Evolutionary conservation across 768 basidiomycete genomes (phyloP), one percentile per base, ranked within the genome.

Genomic region (Cystobasidium tubakii): DNA sequence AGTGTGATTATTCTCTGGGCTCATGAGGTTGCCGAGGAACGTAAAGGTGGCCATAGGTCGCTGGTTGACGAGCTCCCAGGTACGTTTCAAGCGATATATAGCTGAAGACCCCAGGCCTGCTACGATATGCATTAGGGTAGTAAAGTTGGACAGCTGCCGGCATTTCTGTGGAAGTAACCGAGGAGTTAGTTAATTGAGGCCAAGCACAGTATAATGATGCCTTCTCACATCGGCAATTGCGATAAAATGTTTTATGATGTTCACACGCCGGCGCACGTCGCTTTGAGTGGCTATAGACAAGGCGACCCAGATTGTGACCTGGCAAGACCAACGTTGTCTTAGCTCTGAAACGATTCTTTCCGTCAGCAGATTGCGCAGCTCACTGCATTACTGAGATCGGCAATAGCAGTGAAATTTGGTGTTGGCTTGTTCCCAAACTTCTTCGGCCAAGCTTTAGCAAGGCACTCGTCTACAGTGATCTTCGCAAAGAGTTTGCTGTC

Each of bases 231-330:
- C 92, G 42, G 96, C 95, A 50, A 95, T 85, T 75, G 85, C 85
- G 77, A 99, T 94, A 76, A 97, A 89, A 76, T 96, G 89, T 80
- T 94, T 97, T 66, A 99, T 86, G 57, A 89, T 82, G 17, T 82
- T 81, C 1, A 91, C 92, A 23, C 96, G 88, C 80, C 87, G 88
- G 77, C 89, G 88, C 1, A 90, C 88, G 78, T 95, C 92, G 67
- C 91, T 90, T 70, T 88, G 86, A 0, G 66, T 62, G 66, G 95
- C 85, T n/a, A 96, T 86, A 1, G 88, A 85, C 76, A 92, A 89
- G 1, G 90, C 89, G 13, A 96, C 92, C 92, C 92, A 96, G 77
- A 90, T 87, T 7, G 93, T 92, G 80, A 95, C 90, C 92, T 93
- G 76, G 19, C 10, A 50, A 50, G n/a, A n/a, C n/a, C n/a, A n/a